Conservation (phyloP, 2,329 filamentous ascomycete species). For the Chaetomiaceae sp. region DNA sequence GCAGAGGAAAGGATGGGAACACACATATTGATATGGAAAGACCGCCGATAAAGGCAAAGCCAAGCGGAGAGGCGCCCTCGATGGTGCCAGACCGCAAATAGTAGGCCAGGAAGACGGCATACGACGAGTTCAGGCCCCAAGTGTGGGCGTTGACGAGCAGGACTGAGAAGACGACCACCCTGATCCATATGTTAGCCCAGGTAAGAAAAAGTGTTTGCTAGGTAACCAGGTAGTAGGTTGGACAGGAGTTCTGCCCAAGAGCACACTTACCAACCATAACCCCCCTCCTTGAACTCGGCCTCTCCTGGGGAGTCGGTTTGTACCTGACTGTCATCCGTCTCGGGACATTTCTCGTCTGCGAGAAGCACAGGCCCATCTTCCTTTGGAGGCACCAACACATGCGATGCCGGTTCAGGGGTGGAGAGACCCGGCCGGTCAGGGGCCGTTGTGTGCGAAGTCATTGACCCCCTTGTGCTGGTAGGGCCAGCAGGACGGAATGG, state of each 20-base stretch:
- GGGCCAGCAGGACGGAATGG: not conserved
- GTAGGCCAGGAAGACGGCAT: conserved; percentile 53
- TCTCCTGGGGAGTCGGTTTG: conserved; percentile 25
- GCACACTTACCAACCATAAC: conserved; percentile 54
- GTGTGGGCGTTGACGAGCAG: conserved; percentile 64
- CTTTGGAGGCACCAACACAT: not conserved
- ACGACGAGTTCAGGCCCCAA: conserved; percentile 70
- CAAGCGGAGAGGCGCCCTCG: conserved; percentile 57
- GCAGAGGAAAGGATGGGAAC: conserved; percentile 17
- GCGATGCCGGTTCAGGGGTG: conserved; percentile 14
- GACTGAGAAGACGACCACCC: conserved; percentile 51
- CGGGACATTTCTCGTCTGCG: conserved; percentile 2
- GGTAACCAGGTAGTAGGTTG: not conserved
- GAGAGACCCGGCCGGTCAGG: not conserved
- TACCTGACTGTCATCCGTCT: conserved; percentile 12
- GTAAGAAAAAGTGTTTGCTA: no score
- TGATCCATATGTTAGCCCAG: conserved; percentile 18
- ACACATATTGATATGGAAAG: conserved; percentile 56
- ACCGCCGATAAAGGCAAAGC: conserved; percentile 75
- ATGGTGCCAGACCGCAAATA: conserved; percentile 57
- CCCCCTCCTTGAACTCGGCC: conserved; percentile 47
- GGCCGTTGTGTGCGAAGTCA: not conserved
- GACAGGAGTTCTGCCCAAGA: not conserved
- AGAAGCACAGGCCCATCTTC: not conserved
- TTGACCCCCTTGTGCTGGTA: not conserved